Evolutionary conservation across 768 basidiomycete species (phyloP).

Genomic region (Mycena pura): DNA sequence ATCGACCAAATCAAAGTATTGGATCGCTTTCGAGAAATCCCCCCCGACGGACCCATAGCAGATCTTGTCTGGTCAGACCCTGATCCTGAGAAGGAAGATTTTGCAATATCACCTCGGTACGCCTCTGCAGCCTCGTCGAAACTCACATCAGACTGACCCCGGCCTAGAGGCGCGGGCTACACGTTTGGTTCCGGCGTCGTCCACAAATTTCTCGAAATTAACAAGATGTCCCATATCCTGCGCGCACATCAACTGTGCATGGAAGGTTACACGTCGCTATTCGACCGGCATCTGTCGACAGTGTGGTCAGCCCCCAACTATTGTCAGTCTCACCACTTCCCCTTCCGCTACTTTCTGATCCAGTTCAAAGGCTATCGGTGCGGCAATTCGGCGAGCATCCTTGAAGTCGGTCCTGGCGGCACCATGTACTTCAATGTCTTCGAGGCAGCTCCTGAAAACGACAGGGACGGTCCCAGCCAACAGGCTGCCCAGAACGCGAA

Average conservation of each 20-base stretch:
- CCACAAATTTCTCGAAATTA: conserved; percentile 94
- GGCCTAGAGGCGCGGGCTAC: conserved; percentile 94
- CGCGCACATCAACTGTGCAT: conserved; percentile 99
- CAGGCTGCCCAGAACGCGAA: conserved; percentile 75
- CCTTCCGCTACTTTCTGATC: background rate
- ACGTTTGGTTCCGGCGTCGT: conserved; percentile 99
- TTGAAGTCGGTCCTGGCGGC: conserved; percentile 92
- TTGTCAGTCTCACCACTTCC: conserved; percentile 46
- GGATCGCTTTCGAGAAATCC: conserved; percentile 98
- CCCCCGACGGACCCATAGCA: conserved; percentile 99
- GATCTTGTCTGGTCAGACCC: conserved; percentile 99
- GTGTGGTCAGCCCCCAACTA: conserved; percentile 99
- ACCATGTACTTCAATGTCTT: conserved; percentile 96
- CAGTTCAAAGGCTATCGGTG: conserved; percentile 70
- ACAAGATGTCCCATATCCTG: conserved; percentile 96
- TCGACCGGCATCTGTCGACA: conserved; percentile 93
- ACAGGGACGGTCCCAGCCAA: conserved; percentile 85
- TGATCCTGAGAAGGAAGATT: conserved; percentile 98
- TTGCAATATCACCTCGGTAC: conserved; percentile 97
- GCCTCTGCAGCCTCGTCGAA: conserved; percentile 33
- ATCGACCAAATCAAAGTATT: conserved; percentile 99
- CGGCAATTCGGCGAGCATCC: conserved; percentile 94
- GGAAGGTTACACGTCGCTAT: conserved; percentile 99
- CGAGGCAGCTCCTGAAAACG: conserved; percentile 98
- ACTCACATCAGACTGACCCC: conserved; percentile 25